These are phyloP conservation scores for Cryphonectria naterciae DNA, from an alignment of 2,329 filamentous ascomycete species.

Conservation along the genomic window DNA sequence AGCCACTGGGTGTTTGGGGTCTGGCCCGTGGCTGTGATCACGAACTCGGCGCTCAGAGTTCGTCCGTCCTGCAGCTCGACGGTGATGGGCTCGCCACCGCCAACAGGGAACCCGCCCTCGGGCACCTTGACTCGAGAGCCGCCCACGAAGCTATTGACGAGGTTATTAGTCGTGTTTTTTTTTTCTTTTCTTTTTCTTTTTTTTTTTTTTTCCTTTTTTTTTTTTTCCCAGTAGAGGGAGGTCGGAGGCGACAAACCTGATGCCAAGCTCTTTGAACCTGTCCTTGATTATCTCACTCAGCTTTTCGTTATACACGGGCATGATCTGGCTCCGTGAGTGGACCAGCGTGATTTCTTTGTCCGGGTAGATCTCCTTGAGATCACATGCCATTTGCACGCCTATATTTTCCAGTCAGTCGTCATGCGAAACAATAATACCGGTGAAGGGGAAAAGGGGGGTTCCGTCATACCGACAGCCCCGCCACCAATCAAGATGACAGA, in stretches of 20 bases:
- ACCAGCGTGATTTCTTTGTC: slow-evolving; percentile 51
- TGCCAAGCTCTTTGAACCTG: slow-evolving; percentile 43
- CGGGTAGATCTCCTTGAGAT: slow-evolving; percentile 51
- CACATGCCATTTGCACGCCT: slow-evolving; percentile 51
- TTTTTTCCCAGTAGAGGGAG: too few species aligned
- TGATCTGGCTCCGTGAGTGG: slow-evolving; percentile 49
- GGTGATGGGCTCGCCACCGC: slow-evolving; percentile 29
- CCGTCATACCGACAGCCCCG: slow-evolving; percentile 47
- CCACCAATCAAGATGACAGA: slow-evolving; percentile 46
- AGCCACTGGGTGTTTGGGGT: slow-evolving; percentile 49
- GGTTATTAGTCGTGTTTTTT: slow-evolving; percentile 32
- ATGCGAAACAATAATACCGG: neutral
- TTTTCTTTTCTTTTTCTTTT: too few species aligned
- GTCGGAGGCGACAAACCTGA: slow-evolving; percentile 35
- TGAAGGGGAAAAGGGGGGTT: neutral
- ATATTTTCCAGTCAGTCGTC: neutral
- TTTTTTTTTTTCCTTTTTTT: too few species aligned
- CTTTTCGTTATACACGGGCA: slow-evolving; percentile 47
- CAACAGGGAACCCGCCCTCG: slow-evolving; percentile 32
- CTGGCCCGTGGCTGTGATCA: slow-evolving; percentile 55
- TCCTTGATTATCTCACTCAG: slow-evolving; percentile 44
- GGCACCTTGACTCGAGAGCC: slow-evolving; percentile 38
- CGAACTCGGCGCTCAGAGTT: slow-evolving; percentile 44
- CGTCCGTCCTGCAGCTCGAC: slow-evolving; percentile 41
- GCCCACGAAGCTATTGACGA: slow-evolving; percentile 31